phyloP scores from a whole-genome alignment of 2,329 filamentous ascomycete genomes.

The Fusarium armeniacum region DNA sequence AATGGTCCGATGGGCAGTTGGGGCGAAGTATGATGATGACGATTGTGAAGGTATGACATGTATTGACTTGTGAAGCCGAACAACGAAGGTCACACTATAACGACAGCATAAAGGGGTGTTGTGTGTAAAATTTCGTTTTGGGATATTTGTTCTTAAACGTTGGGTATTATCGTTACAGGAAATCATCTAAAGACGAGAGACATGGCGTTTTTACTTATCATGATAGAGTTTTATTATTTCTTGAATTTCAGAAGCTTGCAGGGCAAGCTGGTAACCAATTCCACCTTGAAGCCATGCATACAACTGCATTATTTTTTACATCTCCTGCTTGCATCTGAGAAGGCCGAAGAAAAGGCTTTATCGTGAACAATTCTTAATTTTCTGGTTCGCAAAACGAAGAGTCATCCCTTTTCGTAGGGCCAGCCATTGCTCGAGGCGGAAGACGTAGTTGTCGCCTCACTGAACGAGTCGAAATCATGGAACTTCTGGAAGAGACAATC shows the following conservation, averaged over 20 bases:
- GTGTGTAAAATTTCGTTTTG: conserved; percentile 19
- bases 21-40: conserved; percentile 74
- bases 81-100: conserved; percentile 23
- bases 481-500: conserved; percentile 16
- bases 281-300: conserved; percentile 10
- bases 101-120: conserved; percentile 31
- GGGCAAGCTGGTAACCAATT: conserved; percentile 17
- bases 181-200: conserved; percentile 37
- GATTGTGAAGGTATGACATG: conserved; percentile 23
- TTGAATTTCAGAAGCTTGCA: conserved; percentile 14
- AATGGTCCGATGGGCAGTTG: conserved; percentile 80
- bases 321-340: background rate
- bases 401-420: conserved; percentile 6
- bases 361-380: background rate
- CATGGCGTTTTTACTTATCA: conserved; percentile 31
- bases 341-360: background rate
- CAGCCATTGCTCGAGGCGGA: conserved; percentile 38
- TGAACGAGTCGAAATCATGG: conserved; percentile 26
- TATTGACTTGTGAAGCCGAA: conserved; percentile 14
- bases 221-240: conserved; percentile 34
- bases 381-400: background rate
- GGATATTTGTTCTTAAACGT: conserved; percentile 30
- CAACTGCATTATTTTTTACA: conserved; percentile 1
- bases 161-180: conserved; percentile 34
- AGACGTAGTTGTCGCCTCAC: conserved; percentile 38